These are phyloP conservation scores for Phytophthora citrophthora DNA, from an alignment of 352 stramenopile genomes.

Conservation along the genomic window DNA sequence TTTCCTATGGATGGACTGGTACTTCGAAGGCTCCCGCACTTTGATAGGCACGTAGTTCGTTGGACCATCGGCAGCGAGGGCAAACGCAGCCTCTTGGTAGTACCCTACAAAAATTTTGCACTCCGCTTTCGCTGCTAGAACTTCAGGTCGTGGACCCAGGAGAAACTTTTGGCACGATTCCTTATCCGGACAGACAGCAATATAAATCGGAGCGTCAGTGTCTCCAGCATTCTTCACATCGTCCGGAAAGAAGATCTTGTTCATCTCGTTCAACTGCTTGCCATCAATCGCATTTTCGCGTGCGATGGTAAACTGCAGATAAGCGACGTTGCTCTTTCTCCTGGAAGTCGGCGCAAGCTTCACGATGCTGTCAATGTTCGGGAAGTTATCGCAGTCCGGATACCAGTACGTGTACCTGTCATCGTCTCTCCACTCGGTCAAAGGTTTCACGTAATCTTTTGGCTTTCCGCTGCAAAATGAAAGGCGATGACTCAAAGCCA, in stretches of 20 bases:
- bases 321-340: slow-evolving; percentile 16
- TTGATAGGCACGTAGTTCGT: no score
- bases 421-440: slow-evolving; percentile 18
- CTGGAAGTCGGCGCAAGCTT: slow-evolving; percentile 11
- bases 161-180: background rate
- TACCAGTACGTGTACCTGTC: slow-evolving; percentile 23
- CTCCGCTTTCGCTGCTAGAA: no score
- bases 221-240: background rate
- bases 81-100: no score
- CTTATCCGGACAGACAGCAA: background rate
- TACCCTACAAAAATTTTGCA: no score
- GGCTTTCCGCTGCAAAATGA: slow-evolving; percentile 19
- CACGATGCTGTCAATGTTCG: slow-evolving; percentile 31
- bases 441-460: slow-evolving; percentile 5
- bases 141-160: background rate
- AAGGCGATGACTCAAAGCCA: slow-evolving; percentile 9
- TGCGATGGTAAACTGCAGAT: slow-evolving; percentile 7
- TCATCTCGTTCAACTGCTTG: background rate
- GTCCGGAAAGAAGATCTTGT: background rate
- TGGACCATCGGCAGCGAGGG: no score
- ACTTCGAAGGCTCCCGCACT: no score
- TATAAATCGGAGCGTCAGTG: background rate
- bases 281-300: background rate
- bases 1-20: no score
- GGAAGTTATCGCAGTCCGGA: slow-evolving; percentile 24